phyloP scores from a whole-genome alignment of 306 rosid genomes.

The Malus fusca region DNA sequence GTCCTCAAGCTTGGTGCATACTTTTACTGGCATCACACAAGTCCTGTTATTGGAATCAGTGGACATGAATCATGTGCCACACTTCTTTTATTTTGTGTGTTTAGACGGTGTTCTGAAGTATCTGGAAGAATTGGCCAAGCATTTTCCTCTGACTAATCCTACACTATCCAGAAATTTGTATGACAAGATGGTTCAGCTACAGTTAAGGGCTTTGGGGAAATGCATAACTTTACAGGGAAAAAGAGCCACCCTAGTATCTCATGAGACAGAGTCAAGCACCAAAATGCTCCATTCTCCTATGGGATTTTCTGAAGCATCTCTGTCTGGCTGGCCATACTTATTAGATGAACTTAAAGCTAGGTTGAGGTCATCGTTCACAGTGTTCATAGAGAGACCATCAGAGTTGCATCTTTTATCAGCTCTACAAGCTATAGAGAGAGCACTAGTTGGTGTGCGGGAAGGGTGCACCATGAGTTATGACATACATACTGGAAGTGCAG shows the following conservation, averaged over 20 bases:
- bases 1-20: constrained; percentile 39
- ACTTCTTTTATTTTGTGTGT: constrained; percentile 57
- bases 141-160: constrained; percentile 57
- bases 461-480: constrained; percentile 44
- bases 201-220: constrained; percentile 67
- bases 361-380: constrained; percentile 61
- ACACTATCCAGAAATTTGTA: constrained; percentile 44
- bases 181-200: constrained; percentile 51
- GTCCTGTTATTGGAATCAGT: constrained; percentile 55
- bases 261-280: constrained; percentile 54
- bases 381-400: constrained; percentile 52
- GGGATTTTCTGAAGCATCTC: constrained; percentile 40
- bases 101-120: constrained; percentile 68
- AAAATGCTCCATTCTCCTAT: constrained; percentile 37
- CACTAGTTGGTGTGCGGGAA: constrained; percentile 64
- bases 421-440: constrained; percentile 70
- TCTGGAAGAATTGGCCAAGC: constrained; percentile 62
- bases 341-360: constrained; percentile 63
- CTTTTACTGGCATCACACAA: constrained; percentile 47
- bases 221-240: constrained; percentile 75
- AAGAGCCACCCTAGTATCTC: constrained; percentile 63
- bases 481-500: constrained; percentile 42
- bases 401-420: constrained; percentile 68
- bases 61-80: constrained; percentile 50
- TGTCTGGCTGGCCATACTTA: constrained; percentile 35